phyloP scores from a whole-genome alignment of 2,329 filamentous ascomycete genomes.

The Aspergillus japonicus region DNA sequence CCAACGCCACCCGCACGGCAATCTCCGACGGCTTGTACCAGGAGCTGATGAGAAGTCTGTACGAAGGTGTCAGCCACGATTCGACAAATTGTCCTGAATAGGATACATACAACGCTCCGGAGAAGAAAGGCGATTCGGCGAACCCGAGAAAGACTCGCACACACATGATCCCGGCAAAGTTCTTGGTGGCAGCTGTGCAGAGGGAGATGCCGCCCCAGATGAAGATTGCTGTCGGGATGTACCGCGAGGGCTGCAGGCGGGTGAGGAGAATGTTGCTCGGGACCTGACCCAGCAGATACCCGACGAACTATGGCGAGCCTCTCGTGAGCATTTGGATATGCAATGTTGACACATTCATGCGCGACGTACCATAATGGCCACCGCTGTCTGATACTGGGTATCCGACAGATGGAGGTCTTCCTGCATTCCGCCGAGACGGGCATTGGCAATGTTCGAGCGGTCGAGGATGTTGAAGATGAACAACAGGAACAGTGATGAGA shows the following conservation, averaged over 20 bases:
- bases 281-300: slow-evolving; percentile 51
- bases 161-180: slow-evolving; percentile 19
- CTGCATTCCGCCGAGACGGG: slow-evolving; percentile 64
- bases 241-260: slow-evolving; percentile 28
- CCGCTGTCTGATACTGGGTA: slow-evolving; percentile 62
- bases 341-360: neutral
- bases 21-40: slow-evolving; percentile 70
- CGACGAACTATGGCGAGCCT: slow-evolving; percentile 20
- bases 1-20: slow-evolving; percentile 44
- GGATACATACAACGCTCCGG: slow-evolving; percentile 39
- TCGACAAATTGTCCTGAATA: neutral
- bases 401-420: slow-evolving; percentile 57
- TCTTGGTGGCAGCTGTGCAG: slow-evolving; percentile 41
- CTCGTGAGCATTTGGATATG: too few relatives aligned
- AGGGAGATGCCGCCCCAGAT: slow-evolving; percentile 22
- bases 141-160: slow-evolving; percentile 38
- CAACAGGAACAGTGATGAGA: slow-evolving; percentile 16
- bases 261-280: slow-evolving; percentile 40
- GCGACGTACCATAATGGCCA: slow-evolving; percentile 58
- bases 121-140: slow-evolving; percentile 61
- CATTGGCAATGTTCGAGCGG: slow-evolving; percentile 67
- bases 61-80: neutral
- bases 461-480: slow-evolving; percentile 49
- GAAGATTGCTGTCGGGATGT: slow-evolving; percentile 39
- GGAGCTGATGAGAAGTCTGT: slow-evolving; percentile 28